phyloP scores from a whole-genome alignment of 495 filamentous ascomycete genomes.

The Xylaria cubensis region DNA sequence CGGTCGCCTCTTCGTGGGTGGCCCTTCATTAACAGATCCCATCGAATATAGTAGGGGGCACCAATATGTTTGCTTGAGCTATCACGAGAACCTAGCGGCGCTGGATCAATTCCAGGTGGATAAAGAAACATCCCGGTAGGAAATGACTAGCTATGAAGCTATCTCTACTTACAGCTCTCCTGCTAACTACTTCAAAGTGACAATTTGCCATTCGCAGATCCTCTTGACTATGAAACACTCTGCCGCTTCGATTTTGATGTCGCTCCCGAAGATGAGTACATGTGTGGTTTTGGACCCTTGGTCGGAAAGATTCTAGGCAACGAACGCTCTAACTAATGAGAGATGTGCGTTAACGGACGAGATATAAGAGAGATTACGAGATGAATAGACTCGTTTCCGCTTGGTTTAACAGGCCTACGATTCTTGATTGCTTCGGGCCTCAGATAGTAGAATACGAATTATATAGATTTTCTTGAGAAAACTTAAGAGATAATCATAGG shows the following conservation, averaged over 20 bases:
- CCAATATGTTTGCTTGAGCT: not conserved
- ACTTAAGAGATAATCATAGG: not conserved
- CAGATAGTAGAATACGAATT: not conserved
- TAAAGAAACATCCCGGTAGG: not conserved
- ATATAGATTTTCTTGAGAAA: not conserved
- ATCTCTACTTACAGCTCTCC: not conserved
- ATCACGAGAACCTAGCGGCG: slow-evolving; percentile 5
- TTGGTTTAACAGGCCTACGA: not conserved
- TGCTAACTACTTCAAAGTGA: not conserved
- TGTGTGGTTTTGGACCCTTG: not conserved
- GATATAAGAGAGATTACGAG: not conserved
- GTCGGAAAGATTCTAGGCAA: not conserved
- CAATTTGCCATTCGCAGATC: not conserved
- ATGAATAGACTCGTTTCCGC: not conserved
- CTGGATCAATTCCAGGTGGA: not conserved
- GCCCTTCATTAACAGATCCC: not conserved
- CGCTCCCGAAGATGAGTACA: not conserved
- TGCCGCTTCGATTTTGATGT: not conserved
- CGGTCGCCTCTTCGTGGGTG: not conserved
- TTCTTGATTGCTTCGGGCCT: not conserved
- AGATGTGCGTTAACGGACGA: not conserved
- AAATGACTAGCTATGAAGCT: not conserved
- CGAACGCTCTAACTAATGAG: not conserved
- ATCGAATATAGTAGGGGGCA: not conserved
- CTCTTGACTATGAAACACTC: not conserved